Evolutionary conservation across 2,329 filamentous ascomycete species (phyloP), one percentile per base, ranked within the genome.

Genomic region (Chrysosphaeria jannelii): DNA sequence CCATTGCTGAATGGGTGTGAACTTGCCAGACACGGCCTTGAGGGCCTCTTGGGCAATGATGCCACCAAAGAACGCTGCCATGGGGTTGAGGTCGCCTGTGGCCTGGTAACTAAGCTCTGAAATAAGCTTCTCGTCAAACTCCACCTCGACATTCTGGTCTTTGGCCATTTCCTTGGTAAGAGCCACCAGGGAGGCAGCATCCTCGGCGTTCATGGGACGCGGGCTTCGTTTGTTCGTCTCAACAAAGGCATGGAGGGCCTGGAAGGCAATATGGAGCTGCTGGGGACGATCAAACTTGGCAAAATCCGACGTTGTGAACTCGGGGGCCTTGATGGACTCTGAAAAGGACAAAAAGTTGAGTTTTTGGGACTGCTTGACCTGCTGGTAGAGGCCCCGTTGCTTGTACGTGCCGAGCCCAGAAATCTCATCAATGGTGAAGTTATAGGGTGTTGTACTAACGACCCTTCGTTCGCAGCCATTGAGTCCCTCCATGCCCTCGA

Each of bases 281-380:
- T 70, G 64, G 1, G 85, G 85, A 21, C 85, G 70, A 43, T 93
- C 85, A 34, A 91, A 93, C 45, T 97, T 97, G 45, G 85, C 85
- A 39, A 79, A 97, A 42, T 97, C 85, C 12, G 85, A 89, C 29
- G 90, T 62, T 37, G 93, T 48, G 31, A 88, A 64, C 36, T 91
- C 81, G 3, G 85, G 85, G 27, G 76, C 71, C 45, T 75, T 75
- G 27, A 91, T 46, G 29, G 89, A 62, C 24, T 61, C 50, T 20
- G 65, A 65, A 27, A 91, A 60, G 19, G 64, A 54, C 49, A 90
- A 74, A 47, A 93, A 97, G 41, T 85, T 61, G 36, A 93, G 47
- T 25, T 76, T 61, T 49, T 85, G 90, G 23, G 85, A 85, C 81
- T 91, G 91, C 57, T 93, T 97, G 44, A 93, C 85, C 45, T 97